Evolutionary conservation across 306 rosid species (phyloP).

Genomic region (Prinsepia uniflora): DNA sequence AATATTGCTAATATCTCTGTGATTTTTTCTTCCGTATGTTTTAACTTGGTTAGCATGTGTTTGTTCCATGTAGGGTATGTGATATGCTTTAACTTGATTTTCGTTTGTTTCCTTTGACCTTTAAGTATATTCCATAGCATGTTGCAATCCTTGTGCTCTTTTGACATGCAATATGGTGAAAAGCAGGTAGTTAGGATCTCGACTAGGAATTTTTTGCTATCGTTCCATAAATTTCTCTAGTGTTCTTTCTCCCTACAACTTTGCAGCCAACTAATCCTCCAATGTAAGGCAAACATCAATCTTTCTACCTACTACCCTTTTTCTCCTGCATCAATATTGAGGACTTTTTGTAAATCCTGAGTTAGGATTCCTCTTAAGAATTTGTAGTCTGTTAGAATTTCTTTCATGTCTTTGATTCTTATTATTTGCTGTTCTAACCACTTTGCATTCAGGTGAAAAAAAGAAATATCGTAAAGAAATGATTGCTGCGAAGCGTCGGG

Average conservation of each 20-base stretch:
- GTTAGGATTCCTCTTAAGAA: not conserved
- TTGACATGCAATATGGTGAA: not conserved
- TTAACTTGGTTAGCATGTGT: not conserved
- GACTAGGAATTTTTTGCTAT: not conserved
- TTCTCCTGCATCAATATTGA: not conserved
- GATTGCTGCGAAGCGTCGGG: slow-evolving; percentile 65
- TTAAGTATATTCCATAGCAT: not conserved
- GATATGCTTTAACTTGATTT: not conserved
- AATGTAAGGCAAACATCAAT: too few species aligned
- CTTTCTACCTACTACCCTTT: too few species aligned
- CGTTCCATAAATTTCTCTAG: too few species aligned
- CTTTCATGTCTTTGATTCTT: not conserved
- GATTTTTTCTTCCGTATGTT: slow-evolving; percentile 4
- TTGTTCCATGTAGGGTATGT: not conserved
- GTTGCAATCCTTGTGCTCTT: not conserved
- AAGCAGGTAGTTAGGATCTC: not conserved
- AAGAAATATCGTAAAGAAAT: slow-evolving; percentile 73
- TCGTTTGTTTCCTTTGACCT: too few species aligned
- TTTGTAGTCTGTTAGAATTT: not conserved
- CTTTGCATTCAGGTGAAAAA: slow-evolving; percentile 55
- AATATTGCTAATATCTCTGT: slow-evolving; percentile 7
- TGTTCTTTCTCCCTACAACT: too few species aligned
- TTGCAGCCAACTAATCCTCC: too few species aligned
- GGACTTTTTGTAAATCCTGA: slow-evolving; percentile 3
- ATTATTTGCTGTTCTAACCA: slow-evolving; percentile 13